Evolutionary conservation across 495 filamentous ascomycete species (phyloP).

Genomic region (Amphirosellinia nigrospora): DNA sequence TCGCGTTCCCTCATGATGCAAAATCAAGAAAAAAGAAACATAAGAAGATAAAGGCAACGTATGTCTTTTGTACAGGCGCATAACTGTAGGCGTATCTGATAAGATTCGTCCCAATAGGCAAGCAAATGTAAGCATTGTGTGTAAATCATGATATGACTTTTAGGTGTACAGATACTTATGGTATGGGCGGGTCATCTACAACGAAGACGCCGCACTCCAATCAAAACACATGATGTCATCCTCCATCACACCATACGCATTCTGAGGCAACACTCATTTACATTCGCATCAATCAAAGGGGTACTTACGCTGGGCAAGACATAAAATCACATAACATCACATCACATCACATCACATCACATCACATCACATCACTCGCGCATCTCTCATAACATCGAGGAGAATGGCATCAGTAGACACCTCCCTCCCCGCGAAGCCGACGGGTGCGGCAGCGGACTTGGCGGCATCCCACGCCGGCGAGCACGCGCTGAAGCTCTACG

Average conservation of each 20-base stretch:
- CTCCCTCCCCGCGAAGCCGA: constrained; percentile 35
- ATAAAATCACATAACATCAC: too few species aligned
- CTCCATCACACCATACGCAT: neutral
- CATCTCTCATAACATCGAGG: neutral
- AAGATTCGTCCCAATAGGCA: too few species aligned
- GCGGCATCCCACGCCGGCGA: constrained; percentile 41
- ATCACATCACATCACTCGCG: neutral
- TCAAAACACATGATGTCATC: constrained; percentile 5
- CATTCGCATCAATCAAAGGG: neutral
- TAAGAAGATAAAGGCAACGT: neutral
- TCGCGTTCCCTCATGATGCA: neutral
- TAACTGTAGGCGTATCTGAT: too few species aligned
- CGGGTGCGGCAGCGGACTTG: constrained; percentile 44
- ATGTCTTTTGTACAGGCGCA: neutral
- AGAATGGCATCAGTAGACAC: constrained; percentile 43
- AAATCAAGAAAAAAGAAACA: neutral
- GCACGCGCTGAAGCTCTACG: constrained; percentile 54
- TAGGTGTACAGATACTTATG: neutral
- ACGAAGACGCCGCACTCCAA: neutral
- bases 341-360: too few species aligned
- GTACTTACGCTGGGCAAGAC: neutral
- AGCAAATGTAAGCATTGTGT: too few species aligned
- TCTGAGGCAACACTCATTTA: neutral
- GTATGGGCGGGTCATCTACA: neutral
- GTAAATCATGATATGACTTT: too few species aligned